Percentiles rank a stretch among this genome's conserved stretches.
These are phyloP conservation scores for Neurospora sp. DNA, from an alignment of 495 filamentous ascomycete genomes.

Conservation along the genomic window DNA sequence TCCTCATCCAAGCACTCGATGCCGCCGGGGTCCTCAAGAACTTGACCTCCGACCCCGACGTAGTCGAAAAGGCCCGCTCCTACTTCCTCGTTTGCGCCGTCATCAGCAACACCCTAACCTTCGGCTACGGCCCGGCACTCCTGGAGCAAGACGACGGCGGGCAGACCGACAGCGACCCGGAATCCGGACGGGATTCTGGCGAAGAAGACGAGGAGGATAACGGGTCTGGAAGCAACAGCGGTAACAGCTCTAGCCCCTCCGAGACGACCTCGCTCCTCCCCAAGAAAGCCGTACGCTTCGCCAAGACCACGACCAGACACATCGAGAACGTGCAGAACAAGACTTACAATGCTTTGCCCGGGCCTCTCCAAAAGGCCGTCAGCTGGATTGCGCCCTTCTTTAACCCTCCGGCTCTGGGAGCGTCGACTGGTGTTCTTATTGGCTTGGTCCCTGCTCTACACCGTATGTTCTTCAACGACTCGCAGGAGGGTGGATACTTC, in stretches of 20 bases:
- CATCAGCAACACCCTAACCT: constrained; percentile 35
- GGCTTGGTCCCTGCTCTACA: constrained; percentile 57
- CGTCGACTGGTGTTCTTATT: constrained; percentile 48
- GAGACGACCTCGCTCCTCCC: constrained; percentile 14
- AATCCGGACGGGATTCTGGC: constrained; percentile 12
- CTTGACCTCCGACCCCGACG: constrained; percentile 39
- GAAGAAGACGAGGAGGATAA: constrained; percentile 8
- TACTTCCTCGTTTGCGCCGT: constrained; percentile 57
- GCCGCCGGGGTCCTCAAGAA: constrained; percentile 52
- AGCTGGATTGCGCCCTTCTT: constrained; percentile 43
- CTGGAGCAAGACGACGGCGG: constrained; percentile 32
- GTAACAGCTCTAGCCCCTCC: background rate
- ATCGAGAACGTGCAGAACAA: constrained; percentile 18
- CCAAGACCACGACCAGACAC: constrained; percentile 1
- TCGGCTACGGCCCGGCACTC: constrained; percentile 53
- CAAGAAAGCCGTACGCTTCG: constrained; percentile 9
- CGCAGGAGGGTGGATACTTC: constrained; percentile 57
- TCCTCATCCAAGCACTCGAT: constrained; percentile 55
- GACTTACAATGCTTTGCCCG: constrained; percentile 31
- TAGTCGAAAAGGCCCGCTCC: constrained; percentile 55
- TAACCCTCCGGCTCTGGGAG: constrained; percentile 60
- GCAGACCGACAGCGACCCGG: constrained; percentile 17
- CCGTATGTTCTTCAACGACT: constrained; percentile 52
- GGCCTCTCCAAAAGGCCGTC: constrained; percentile 26
- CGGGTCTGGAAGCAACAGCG: background rate